Evolutionary conservation across 331 rosid species (phyloP).

Genomic region (Stylosanthes scabra): DNA sequence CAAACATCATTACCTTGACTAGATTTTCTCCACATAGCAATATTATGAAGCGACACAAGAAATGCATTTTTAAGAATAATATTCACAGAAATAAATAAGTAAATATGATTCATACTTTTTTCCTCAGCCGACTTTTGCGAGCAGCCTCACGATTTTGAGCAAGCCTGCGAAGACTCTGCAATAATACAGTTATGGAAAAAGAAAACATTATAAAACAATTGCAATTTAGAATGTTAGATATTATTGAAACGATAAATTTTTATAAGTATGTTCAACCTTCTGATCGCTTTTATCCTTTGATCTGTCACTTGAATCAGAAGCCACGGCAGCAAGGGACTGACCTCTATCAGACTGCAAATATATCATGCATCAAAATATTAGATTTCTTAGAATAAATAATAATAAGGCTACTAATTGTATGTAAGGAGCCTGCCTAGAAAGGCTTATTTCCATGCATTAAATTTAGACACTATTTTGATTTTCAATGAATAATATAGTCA

Average conservation of each 20-base stretch:
- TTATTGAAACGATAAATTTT: constrained; percentile 22
- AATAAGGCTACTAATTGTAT: too few relatives aligned
- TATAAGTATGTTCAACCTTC: constrained; percentile 49
- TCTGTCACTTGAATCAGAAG: constrained; percentile 84
- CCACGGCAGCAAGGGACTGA: constrained; percentile 56
- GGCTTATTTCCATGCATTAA: too few relatives aligned
- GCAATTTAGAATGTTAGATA: constrained; percentile 28
- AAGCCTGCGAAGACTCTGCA: constrained; percentile 88
- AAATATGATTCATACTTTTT: constrained; percentile 65
- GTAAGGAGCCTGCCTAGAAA: too few relatives aligned
- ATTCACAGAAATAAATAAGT: background rate
- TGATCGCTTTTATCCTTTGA: constrained; percentile 87
- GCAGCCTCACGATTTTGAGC: constrained; percentile 98
- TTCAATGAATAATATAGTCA: too few relatives aligned
- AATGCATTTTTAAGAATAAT: constrained; percentile 9
- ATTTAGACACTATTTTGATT: too few relatives aligned
- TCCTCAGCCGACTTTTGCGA: constrained; percentile 84
- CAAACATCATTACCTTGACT: constrained; percentile 6
- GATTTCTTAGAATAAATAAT: too few relatives aligned
- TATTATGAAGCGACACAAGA: constrained; percentile 5
- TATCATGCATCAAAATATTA: too few relatives aligned
- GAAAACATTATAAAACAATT: background rate
- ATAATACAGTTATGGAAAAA: constrained; percentile 7
- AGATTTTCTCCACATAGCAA: constrained; percentile 11
- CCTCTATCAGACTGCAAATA: constrained; percentile 64